phyloP scores from a whole-genome alignment of 1,284 basidiomycete species.

The Marasmius tenuissimus region DNA sequence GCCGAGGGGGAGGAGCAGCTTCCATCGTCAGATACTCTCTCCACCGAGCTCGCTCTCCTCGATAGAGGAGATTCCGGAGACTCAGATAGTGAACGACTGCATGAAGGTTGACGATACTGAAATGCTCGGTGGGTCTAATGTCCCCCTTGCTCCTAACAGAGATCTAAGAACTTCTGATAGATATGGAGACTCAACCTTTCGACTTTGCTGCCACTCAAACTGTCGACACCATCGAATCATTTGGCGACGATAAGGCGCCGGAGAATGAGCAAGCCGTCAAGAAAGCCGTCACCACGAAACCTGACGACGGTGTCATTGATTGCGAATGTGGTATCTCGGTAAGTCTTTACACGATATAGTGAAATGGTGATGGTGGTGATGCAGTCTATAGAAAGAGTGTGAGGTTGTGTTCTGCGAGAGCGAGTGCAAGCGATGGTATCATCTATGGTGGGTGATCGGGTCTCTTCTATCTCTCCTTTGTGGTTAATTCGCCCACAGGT shows the following conservation, averaged over 20 bases:
- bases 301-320: conserved; percentile 23
- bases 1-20: not conserved
- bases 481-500: conserved; percentile 45
- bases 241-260: not conserved
- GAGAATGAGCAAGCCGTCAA: not conserved
- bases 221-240: conserved; percentile 10
- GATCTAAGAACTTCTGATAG: conserved; percentile 24
- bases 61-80: not conserved
- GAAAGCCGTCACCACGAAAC: conserved; percentile 13
- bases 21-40: not conserved
- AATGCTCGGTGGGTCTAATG: conserved; percentile 40
- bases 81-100: not conserved
- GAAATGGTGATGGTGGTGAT: not conserved
- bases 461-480: not conserved
- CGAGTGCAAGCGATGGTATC: conserved; percentile 69
- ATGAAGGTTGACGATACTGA: conserved; percentile 32
- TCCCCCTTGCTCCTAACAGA: not conserved
- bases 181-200: conserved; percentile 34
- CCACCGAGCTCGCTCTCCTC: conserved; percentile 1
- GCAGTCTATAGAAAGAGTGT: conserved; percentile 29
- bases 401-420: conserved; percentile 63
- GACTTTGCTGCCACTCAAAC: not conserved
- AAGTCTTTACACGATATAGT: conserved; percentile 13
- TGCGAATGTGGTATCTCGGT: conserved; percentile 71
- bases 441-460: conserved; percentile 57